A percentile compares a stretch with the other conserved stretches of the same genome.
Conservation (phyloP, 352 stramenopile species). For the Globisporangium apiculatum region DNA sequence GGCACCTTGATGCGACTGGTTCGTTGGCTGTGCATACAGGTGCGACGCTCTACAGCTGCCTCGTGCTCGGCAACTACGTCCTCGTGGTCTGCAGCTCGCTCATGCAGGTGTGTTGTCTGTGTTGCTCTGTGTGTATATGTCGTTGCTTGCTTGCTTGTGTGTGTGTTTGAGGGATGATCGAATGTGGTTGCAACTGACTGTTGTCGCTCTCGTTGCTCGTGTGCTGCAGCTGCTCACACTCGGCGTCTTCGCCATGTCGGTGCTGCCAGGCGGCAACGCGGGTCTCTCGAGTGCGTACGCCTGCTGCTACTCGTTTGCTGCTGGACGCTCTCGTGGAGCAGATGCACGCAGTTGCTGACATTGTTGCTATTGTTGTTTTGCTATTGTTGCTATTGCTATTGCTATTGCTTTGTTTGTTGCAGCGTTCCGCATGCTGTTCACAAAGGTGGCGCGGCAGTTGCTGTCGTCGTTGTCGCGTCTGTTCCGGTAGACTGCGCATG, state of each 20-base stretch:
- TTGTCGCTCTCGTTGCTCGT: neutral
- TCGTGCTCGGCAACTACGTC: conserved; percentile 79
- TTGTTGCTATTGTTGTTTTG: neutral
- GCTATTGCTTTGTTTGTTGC: neutral
- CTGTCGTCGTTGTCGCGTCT: conserved; percentile 49
- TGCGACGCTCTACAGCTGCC: conserved; percentile 72
- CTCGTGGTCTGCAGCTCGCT: conserved; percentile 77
- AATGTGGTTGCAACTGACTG: neutral
- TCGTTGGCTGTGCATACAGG: conserved; percentile 14
- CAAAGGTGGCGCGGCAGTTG: conserved; percentile 57
- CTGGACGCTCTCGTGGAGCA: neutral
- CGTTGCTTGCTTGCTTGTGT: neutral
- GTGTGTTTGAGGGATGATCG: too few species aligned
- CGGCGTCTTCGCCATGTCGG: conserved; percentile 43
- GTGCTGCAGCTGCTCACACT: conserved; percentile 49
- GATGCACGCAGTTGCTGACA: too few species aligned
- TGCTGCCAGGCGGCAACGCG: conserved; percentile 51
- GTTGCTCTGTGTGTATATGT: neutral
- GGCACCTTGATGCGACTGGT: neutral
- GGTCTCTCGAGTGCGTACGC: conserved; percentile 46
- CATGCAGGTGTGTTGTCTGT: conserved; percentile 23
- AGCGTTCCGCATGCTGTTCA: conserved; percentile 62
- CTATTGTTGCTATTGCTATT: too few species aligned
- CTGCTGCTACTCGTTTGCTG: neutral
- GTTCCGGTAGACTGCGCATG: conserved; percentile 28